Evolutionary conservation across 768 basidiomycete species (phyloP).

Genomic region (Naematelia encephala): DNA sequence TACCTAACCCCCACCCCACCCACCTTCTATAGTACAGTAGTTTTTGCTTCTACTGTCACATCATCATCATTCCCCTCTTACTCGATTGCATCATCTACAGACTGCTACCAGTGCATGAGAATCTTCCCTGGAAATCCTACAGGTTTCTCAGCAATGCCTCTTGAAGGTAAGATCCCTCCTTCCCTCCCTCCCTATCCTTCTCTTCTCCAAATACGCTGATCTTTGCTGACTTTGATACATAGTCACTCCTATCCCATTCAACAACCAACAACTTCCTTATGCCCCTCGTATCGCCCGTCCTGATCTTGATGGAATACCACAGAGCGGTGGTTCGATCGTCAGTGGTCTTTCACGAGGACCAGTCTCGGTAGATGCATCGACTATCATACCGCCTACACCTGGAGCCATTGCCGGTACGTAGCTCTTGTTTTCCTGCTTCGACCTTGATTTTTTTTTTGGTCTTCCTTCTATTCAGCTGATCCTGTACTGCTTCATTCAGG

Average conservation of each 20-base stretch:
- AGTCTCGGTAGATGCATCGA: constrained; percentile 22
- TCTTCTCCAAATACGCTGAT: not conserved
- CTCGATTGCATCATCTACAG: too few relatives aligned
- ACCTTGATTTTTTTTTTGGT: not conserved
- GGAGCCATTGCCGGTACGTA: constrained; percentile 38
- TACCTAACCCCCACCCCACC: too few relatives aligned
- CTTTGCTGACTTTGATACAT: not conserved
- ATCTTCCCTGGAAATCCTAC: too few relatives aligned
- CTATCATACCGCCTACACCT: constrained; percentile 33
- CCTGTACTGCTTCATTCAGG: constrained; percentile 10
- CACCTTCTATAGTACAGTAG: too few relatives aligned
- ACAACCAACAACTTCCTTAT: constrained; percentile 30
- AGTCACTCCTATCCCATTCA: constrained; percentile 37
- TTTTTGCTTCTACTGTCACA: too few relatives aligned
- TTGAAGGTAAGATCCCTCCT: constrained; percentile 26
- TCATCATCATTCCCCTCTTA: too few relatives aligned
- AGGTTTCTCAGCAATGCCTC: constrained; percentile 20
- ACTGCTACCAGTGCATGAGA: not conserved
- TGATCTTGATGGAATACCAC: constrained; percentile 5
- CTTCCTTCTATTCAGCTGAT: not conserved
- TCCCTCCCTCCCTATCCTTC: not conserved
- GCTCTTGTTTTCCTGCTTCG: not conserved
- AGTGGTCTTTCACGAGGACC: constrained; percentile 4
- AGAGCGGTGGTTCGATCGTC: constrained; percentile 7
- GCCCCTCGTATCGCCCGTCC: constrained; percentile 25